Evolutionary conservation across 306 rosid species (phyloP), one percentile per base, ranked within the genome.

Genomic region (Ammopiptanthus mongolicus): DNA sequence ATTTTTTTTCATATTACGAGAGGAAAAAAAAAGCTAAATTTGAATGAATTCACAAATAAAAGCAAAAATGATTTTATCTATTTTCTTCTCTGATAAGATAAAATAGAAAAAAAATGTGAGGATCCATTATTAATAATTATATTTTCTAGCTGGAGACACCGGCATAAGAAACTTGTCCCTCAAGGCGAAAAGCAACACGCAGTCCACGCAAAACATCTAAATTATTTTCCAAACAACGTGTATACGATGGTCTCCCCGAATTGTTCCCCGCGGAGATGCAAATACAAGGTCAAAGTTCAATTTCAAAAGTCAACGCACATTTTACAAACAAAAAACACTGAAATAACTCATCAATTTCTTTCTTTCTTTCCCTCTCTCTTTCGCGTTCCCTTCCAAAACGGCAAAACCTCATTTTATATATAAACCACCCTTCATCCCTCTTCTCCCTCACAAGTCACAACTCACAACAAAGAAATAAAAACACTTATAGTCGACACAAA

Each of bases 301-400:
- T 48, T 64, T 70, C 77, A 18, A 28, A 47, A 18, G 75, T 52
- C 60, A 28, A 47, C 29, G 2, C 18, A 21, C 3, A 33, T 2
- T 5, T n/a, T 57, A 67, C 31, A 58, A 31, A 19, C 0, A 34
- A 42, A 44, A 10, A 14, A 67, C 65, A 70, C 48, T 17, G 65
- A 70, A 78, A 70, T 47, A 28, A 25, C 58, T 36, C 8, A 7
- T 17, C 50, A 78, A 51, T 39, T 78, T 37, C 83, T 25, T 37
- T 63, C 78, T 2, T 71, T 71, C 59, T 61, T 60, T 69, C 81
- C 22, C 46, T 6, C 51, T 33, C 50, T 2, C 66, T 22, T 62
- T 42, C 73, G 1, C 53, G 0, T 4, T 58, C 65, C 71, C 2
- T 77, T 77, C 75, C 69, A 76, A 7, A 36, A 59, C 60, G n/a